phyloP scores from a whole-genome alignment of 371 early-diverging fungal species.

The Syncephalastrum contaminatum region DNA sequence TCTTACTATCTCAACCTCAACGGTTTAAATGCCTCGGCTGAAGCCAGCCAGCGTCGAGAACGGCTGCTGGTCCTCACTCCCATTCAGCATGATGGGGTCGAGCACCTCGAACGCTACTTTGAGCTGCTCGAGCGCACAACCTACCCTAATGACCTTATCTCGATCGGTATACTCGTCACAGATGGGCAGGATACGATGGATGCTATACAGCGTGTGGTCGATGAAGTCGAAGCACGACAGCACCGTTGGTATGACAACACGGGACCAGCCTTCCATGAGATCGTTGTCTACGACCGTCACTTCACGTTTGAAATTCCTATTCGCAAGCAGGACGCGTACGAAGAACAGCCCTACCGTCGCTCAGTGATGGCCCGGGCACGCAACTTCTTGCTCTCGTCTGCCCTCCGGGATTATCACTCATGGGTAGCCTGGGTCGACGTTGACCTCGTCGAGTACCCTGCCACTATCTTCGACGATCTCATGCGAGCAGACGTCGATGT shows the following conservation, averaged over 20 bases:
- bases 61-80: conserved; percentile 40
- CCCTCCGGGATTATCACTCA: conserved; percentile 38
- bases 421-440: conserved; percentile 63
- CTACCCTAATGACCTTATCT: conserved; percentile 43
- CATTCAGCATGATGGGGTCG: conserved; percentile 15
- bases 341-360: conserved; percentile 35
- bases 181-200: conserved; percentile 5
- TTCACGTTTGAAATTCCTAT: conserved; percentile 16
- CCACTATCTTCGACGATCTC: conserved; percentile 50
- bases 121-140: conserved; percentile 34
- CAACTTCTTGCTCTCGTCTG: conserved; percentile 50
- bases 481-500: conserved; percentile 51
- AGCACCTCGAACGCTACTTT: conserved; percentile 43
- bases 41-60: conserved; percentile 11
- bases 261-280: conserved; percentile 22
- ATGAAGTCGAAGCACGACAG: conserved; percentile 18
- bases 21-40: conserved; percentile 14
- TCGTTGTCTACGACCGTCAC: conserved; percentile 42
- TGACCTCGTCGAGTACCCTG: conserved; percentile 47
- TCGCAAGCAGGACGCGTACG: conserved; percentile 3
- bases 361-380: conserved; percentile 53
- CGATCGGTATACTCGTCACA: conserved; percentile 42
- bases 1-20: conserved; percentile 21
- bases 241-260: conserved; percentile 21
- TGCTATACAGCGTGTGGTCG: no score